phyloP scores from a whole-genome alignment of 2,329 filamentous ascomycete species.

The Tricladium varicosporioides region DNA sequence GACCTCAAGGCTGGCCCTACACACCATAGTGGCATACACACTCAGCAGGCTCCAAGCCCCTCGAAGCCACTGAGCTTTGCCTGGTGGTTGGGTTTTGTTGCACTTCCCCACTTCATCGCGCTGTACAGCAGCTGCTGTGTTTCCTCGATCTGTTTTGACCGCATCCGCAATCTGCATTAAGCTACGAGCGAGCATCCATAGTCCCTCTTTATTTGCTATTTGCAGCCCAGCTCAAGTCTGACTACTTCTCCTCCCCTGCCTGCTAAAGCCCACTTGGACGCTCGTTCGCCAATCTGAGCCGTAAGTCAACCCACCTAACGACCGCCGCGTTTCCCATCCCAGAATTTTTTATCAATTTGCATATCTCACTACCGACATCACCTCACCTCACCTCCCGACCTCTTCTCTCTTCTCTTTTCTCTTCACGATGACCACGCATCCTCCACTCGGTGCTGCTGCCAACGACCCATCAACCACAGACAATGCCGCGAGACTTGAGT shows the following conservation, averaged over 20 bases:
- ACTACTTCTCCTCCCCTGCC: slow-evolving; percentile 4
- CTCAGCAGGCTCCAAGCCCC: too few relatives aligned
- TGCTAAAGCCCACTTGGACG: not conserved
- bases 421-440: slow-evolving; percentile 32
- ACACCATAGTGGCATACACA: too few relatives aligned
- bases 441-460: slow-evolving; percentile 16
- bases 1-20: too few relatives aligned
- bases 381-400: slow-evolving; percentile 15
- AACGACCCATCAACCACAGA: slow-evolving; percentile 15
- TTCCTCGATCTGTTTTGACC: too few relatives aligned
- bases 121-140: too few relatives aligned
- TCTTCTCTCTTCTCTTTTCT: slow-evolving; percentile 25
- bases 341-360: slow-evolving; percentile 24
- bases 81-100: too few relatives aligned
- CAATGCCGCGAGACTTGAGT: slow-evolving; percentile 33
- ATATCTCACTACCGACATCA: slow-evolving; percentile 25
- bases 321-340: slow-evolving; percentile 17
- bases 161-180: not conserved
- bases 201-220: not conserved
- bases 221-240: slow-evolving; percentile 1
- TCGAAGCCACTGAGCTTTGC: too few relatives aligned
- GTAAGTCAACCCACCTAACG: slow-evolving; percentile 11
- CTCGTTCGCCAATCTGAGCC: slow-evolving; percentile 9
- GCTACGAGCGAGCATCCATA: not conserved
- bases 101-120: too few relatives aligned